Conservation (phyloP, 495 filamentous ascomycete genomes). For the Aspergillus wentii region DNA sequence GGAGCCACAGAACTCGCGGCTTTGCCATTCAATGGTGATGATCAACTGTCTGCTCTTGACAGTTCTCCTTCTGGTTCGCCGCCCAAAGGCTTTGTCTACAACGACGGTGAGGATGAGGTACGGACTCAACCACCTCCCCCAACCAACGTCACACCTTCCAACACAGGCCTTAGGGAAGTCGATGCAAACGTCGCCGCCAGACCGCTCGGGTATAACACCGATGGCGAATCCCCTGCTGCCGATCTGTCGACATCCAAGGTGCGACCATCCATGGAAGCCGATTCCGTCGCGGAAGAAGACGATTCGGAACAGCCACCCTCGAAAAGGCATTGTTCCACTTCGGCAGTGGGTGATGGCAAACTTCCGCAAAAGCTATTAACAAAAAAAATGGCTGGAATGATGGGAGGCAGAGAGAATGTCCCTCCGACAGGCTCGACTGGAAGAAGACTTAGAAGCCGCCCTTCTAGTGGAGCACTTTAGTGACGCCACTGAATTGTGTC, state of each 20-base stretch:
- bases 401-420: conserved; percentile 59
- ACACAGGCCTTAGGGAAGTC: conserved; percentile 51
- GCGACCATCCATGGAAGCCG: background rate
- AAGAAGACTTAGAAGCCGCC: conserved; percentile 23
- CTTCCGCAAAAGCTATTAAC: conserved; percentile 39
- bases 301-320: conserved; percentile 44
- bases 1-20: conserved; percentile 35
- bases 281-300: conserved; percentile 18
- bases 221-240: background rate
- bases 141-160: conserved; percentile 32
- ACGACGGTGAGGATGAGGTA: conserved; percentile 40
- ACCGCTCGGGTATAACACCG: conserved; percentile 26
- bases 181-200: conserved; percentile 47
- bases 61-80: conserved; percentile 27
- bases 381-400: conserved; percentile 38
- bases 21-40: conserved; percentile 30
- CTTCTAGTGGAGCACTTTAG: conserved; percentile 17
- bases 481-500: background rate
- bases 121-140: conserved; percentile 30
- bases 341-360: conserved; percentile 30
- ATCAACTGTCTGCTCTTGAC: conserved; percentile 13
- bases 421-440: conserved; percentile 32
- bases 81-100: conserved; percentile 38
- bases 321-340: conserved; percentile 48
- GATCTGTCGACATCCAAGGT: too few species aligned